These are phyloP conservation scores for Fusarium palustre DNA, from an alignment of 2,329 filamentous ascomycete genomes.

Conservation along the genomic window DNA sequence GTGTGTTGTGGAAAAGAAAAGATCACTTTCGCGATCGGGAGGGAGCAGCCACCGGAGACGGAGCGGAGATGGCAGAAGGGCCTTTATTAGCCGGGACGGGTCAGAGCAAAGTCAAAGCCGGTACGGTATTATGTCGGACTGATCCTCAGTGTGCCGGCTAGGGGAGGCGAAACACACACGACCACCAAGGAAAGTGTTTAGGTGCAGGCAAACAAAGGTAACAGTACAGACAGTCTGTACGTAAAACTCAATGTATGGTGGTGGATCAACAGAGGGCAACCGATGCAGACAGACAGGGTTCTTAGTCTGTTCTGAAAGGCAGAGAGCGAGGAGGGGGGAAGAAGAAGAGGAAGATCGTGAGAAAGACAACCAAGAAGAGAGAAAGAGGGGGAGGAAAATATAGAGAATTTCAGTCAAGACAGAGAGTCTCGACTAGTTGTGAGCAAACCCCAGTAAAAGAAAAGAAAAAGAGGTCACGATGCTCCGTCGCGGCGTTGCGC, in stretches of 20 bases:
- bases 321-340: conserved; percentile 1
- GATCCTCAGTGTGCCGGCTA: conserved; percentile 42
- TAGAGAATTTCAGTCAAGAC: conserved; percentile 21
- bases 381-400: conserved; percentile 23
- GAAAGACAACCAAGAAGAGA: conserved; percentile 12
- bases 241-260: conserved; percentile 51
- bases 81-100: conserved; percentile 41
- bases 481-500: conserved; percentile 47
- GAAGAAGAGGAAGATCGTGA: conserved; percentile 23
- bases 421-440: conserved; percentile 29
- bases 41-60: conserved; percentile 38
- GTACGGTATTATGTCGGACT: conserved; percentile 44
- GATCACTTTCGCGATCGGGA: conserved; percentile 38
- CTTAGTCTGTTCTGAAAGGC: conserved; percentile 20
- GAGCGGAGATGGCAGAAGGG: conserved; percentile 33
- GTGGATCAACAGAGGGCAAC: conserved; percentile 51
- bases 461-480: conserved; percentile 47
- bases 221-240: conserved; percentile 44
- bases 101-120: conserved; percentile 29
- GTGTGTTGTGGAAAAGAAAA: conserved; percentile 30
- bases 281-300: conserved; percentile 47
- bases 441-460: conserved; percentile 35
- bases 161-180: conserved; percentile 36
- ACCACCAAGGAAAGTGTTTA: conserved; percentile 22
- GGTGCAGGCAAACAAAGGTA: conserved; percentile 36